A percentile compares a stretch with the other conserved stretches of the same genome.
phyloP scores from a whole-genome alignment of 331 rosid species.

The Acacia concinna region DNA sequence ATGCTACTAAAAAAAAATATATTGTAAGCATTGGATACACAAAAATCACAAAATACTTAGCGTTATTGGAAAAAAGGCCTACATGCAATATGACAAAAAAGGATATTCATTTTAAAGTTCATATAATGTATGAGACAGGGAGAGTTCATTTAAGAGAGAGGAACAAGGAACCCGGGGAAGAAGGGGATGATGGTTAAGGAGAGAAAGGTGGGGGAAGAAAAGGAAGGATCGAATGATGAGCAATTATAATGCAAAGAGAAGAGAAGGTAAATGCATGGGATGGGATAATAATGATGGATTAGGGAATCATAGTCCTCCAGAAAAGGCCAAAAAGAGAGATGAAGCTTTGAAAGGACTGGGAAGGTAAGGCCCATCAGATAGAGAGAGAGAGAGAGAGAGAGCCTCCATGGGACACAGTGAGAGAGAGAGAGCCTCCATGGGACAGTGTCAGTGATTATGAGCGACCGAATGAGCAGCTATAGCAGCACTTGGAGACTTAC shows the following conservation, averaged over 20 bases:
- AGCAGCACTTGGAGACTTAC: slow-evolving; percentile 19
- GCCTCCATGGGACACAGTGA: slow-evolving; percentile 25
- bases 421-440: not conserved
- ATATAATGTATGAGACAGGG: not conserved
- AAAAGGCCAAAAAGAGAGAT: slow-evolving; percentile 28
- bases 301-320: slow-evolving; percentile 11
- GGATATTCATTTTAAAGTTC: no score
- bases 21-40: no score
- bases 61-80: no score
- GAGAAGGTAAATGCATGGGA: not conserved
- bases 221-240: not conserved
- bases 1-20: no score
- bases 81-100: no score
- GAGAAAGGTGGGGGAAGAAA: not conserved
- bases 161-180: not conserved
- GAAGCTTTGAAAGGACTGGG: not conserved
- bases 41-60: no score
- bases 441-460: slow-evolving; percentile 37
- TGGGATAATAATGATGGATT: not conserved
- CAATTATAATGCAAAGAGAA: not conserved
- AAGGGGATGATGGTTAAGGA: not conserved
- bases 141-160: not conserved
- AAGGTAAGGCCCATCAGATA: not conserved
- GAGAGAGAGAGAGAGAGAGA: not conserved
- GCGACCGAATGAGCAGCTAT: slow-evolving; percentile 44